A percentile compares a stretch with the other conserved stretches of the same genome.
Conservation (phyloP, 345 rosid genomes). For the Ceriops zippeliana region DNA sequence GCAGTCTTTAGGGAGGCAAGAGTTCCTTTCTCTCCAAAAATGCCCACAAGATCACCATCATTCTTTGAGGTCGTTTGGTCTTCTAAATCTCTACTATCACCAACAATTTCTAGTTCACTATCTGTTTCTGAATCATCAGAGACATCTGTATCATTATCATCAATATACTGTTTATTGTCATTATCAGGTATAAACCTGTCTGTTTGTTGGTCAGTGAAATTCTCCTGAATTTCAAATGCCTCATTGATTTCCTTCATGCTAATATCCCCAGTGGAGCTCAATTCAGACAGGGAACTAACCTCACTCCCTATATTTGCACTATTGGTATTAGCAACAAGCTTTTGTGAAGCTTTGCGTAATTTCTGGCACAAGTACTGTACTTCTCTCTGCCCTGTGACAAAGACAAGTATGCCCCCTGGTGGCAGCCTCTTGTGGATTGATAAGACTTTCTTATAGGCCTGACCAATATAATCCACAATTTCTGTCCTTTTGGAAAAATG, state of each 20-base stretch:
- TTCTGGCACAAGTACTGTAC: conserved; percentile 73
- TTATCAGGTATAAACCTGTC: conserved; percentile 52
- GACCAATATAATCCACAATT: conserved; percentile 74
- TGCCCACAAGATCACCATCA: conserved; percentile 26
- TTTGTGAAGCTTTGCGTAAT: conserved; percentile 55
- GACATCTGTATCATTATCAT: conserved; percentile 46
- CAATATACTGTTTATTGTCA: conserved; percentile 44
- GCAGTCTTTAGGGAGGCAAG: conserved; percentile 68
- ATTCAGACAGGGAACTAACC: conserved; percentile 28
- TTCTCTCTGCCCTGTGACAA: conserved; percentile 95
- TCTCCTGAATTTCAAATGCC: conserved; percentile 51
- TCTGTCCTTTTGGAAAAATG: conserved; percentile 88
- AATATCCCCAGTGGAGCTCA: conserved; percentile 38
- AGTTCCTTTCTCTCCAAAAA: conserved; percentile 36
- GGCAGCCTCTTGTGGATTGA: conserved; percentile 84
- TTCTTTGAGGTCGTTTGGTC: conserved; percentile 27
- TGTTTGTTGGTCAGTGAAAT: conserved; percentile 34
- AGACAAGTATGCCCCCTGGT: conserved; percentile 85
- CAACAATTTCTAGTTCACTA: conserved; percentile 55
- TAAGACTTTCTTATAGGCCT: conserved; percentile 82
- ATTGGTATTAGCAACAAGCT: conserved; percentile 32
- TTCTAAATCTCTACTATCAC: conserved; percentile 28
- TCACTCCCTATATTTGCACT: conserved; percentile 28
- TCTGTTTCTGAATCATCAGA: conserved; percentile 53
- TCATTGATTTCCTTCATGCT: conserved; percentile 71